Percentiles rank a stretch among this genome's conserved stretches.
Conservation (phyloP, 345 rosid genomes). For the Heritiera fomes region DNA sequence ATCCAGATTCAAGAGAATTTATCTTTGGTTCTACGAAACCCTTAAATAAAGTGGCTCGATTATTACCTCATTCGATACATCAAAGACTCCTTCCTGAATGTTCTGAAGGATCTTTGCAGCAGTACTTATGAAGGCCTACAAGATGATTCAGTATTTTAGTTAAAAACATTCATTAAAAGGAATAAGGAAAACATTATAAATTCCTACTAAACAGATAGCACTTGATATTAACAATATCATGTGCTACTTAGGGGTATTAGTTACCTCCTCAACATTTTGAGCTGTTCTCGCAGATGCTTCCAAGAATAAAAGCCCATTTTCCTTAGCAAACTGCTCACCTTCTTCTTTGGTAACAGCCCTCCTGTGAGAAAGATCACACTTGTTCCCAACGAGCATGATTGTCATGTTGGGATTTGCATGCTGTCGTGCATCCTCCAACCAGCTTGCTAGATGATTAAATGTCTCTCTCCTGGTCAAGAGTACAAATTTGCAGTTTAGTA, state of each 20-base stretch:
- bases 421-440: slow-evolving; percentile 98
- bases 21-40: not conserved
- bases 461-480: slow-evolving; percentile 79
- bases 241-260: not conserved
- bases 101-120: slow-evolving; percentile 92
- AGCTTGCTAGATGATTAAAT: slow-evolving; percentile 93
- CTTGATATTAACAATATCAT: not conserved
- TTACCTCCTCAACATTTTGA: slow-evolving; percentile 95
- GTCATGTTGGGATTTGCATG: slow-evolving; percentile 98
- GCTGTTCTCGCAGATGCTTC: slow-evolving; percentile 99
- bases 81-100: slow-evolving; percentile 87
- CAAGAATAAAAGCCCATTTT: slow-evolving; percentile 82
- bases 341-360: slow-evolving; percentile 98
- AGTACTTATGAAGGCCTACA: slow-evolving; percentile 86
- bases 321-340: slow-evolving; percentile 98
- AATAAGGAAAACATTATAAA: not conserved
- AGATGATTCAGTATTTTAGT: not conserved
- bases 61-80: slow-evolving; percentile 87
- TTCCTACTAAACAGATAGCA: not conserved
- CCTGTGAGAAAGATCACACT: slow-evolving; percentile 83
- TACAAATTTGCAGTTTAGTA: slow-evolving; percentile 23
- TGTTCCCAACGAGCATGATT: slow-evolving; percentile 90
- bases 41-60: not conserved
- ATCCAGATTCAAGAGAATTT: not conserved
- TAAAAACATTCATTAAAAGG: not conserved